These are phyloP conservation scores for Excoecaria cochinchinensis DNA, from an alignment of 345 rosid species.

Conservation along the genomic window DNA sequence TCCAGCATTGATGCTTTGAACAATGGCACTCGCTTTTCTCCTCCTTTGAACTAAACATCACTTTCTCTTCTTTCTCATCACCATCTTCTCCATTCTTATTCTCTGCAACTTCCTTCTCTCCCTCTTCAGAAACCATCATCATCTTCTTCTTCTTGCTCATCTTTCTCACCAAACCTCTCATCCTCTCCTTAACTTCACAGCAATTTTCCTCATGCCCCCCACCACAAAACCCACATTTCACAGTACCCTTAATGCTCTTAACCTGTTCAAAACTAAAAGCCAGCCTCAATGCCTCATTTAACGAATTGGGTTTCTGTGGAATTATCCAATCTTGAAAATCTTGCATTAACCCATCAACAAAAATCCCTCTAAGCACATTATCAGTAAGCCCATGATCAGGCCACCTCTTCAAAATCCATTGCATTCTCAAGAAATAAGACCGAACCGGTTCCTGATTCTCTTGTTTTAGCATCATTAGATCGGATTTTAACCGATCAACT, in stretches of 20 bases:
- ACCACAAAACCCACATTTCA: slow-evolving; percentile 33
- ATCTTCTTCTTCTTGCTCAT: neutral
- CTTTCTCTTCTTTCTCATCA: slow-evolving; percentile 17
- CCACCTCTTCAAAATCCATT: slow-evolving; percentile 34
- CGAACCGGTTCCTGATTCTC: slow-evolving; percentile 31
- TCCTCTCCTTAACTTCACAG: slow-evolving; percentile 26
- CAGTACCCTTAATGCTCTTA: slow-evolving; percentile 12
- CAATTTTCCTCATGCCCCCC: slow-evolving; percentile 29
- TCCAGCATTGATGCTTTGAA: slow-evolving; percentile 38
- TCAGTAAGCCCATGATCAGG: slow-evolving; percentile 33
- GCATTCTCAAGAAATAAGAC: slow-evolving; percentile 40
- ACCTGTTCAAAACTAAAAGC: slow-evolving; percentile 38
- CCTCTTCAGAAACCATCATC: too few species aligned
- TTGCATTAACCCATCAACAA: slow-evolving; percentile 32
- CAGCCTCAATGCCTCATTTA: slow-evolving; percentile 31
- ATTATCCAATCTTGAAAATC: slow-evolving; percentile 33
- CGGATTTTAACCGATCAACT: slow-evolving; percentile 22
- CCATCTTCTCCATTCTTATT: neutral
- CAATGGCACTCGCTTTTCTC: slow-evolving; percentile 32
- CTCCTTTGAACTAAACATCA: too few species aligned
- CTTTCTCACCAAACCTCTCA: slow-evolving; percentile 29
- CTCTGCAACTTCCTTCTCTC: neutral
- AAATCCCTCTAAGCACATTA: slow-evolving; percentile 27
- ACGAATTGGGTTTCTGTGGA: slow-evolving; percentile 26
- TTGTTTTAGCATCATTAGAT: slow-evolving; percentile 30